Percentiles rank a stretch among this genome's conserved stretches.
phyloP scores from a whole-genome alignment of 2,329 filamentous ascomycete species.

The Tolypocladium amazonense region DNA sequence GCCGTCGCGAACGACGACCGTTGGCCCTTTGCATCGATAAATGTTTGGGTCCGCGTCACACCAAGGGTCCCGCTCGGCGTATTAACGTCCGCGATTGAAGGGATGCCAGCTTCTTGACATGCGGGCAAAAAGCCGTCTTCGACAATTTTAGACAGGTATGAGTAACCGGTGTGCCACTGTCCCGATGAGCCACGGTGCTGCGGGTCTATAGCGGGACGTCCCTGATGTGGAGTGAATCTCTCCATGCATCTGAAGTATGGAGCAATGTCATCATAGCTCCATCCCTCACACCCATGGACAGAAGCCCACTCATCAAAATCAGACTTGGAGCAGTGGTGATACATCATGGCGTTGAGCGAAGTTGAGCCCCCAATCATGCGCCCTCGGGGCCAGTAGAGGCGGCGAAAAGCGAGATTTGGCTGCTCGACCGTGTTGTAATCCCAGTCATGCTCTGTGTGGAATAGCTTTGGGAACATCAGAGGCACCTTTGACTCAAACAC shows the following conservation, averaged over 20 bases:
- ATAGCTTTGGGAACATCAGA: not conserved
- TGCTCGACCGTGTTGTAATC: slow-evolving; percentile 1
- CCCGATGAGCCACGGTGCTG: not conserved
- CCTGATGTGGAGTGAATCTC: slow-evolving; percentile 9
- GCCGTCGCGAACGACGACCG: not conserved
- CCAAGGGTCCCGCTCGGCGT: not conserved
- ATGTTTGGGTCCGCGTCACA: not conserved
- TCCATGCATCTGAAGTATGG: slow-evolving; percentile 10
- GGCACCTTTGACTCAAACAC: not conserved
- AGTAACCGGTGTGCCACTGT: not conserved
- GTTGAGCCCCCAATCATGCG: slow-evolving; percentile 11
- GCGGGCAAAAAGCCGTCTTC: not conserved
- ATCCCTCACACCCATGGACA: slow-evolving; percentile 7
- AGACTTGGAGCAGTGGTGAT: slow-evolving; percentile 10
- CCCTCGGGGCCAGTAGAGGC: slow-evolving; percentile 12
- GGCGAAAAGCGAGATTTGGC: slow-evolving; percentile 9
- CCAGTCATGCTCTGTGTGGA: not conserved
- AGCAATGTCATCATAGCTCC: slow-evolving; percentile 9
- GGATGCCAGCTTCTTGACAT: not conserved
- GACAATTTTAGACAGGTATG: not conserved
- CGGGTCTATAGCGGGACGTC: slow-evolving; percentile 6
- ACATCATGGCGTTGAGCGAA: slow-evolving; percentile 14
- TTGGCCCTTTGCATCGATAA: not conserved
- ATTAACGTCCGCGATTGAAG: not conserved
- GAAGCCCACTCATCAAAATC: slow-evolving; percentile 11